Conservation (phyloP, 805 yeast species). For the Wickerhamomyces subpelliculosus region DNA sequence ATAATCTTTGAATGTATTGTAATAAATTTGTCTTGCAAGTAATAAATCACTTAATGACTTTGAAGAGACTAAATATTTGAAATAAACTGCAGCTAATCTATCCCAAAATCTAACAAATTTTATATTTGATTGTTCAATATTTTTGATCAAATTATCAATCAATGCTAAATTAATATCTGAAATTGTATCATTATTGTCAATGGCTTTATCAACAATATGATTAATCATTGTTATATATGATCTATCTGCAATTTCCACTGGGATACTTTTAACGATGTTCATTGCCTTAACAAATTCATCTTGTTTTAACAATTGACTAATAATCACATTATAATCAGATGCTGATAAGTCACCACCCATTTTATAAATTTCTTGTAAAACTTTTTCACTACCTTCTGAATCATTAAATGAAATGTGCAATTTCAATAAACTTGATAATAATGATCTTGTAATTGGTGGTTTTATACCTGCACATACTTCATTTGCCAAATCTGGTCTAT, state of each 20-base stretch:
- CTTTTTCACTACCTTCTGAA: background rate
- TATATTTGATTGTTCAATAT: background rate
- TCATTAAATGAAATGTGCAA: background rate
- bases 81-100: background rate
- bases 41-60: background rate
- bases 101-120: background rate
- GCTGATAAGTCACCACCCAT: background rate
- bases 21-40: background rate
- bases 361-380: background rate
- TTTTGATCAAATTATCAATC: background rate
- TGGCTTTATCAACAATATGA: background rate
- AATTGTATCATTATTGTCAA: background rate
- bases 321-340: background rate
- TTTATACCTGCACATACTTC: background rate
- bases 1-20: background rate
- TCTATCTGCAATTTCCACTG: background rate
- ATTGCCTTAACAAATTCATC: background rate
- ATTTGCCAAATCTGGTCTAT: background rate
- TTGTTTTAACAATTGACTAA: background rate
- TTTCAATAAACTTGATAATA: background rate
- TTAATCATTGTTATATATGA: background rate
- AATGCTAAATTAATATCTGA: background rate
- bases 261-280: background rate
- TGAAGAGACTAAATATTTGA: background rate
- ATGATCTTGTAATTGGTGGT: background rate